These are phyloP conservation scores for Cyathus striatus DNA, from an alignment of 768 basidiomycete genomes.

Conservation along the genomic window DNA sequence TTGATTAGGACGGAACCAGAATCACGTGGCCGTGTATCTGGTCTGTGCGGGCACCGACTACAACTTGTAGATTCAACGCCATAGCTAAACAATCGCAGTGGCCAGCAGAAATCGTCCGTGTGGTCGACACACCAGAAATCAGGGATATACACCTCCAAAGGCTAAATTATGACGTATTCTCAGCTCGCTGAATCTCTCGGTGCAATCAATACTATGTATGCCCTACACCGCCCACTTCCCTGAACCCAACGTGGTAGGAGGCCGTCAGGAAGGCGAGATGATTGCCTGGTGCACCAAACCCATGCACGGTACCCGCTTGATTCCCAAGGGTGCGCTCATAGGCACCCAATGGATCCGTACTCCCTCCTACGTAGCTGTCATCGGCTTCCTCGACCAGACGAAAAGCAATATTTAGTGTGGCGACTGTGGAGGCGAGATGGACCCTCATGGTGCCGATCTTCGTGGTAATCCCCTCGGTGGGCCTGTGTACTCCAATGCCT, in stretches of 20 bases:
- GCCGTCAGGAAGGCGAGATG: too few species aligned
- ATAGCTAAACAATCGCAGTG: too few species aligned
- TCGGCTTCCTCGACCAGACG: constrained; percentile 62
- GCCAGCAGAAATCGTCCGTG: too few species aligned
- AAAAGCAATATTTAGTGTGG: constrained; percentile 42
- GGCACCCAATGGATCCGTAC: constrained; percentile 65
- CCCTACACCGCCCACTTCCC: constrained; percentile 32
- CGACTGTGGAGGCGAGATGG: constrained; percentile 76
- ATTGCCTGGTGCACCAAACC: too few species aligned
- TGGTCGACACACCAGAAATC: too few species aligned
- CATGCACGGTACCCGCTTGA: constrained; percentile 69
- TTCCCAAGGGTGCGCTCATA: constrained; percentile 70
- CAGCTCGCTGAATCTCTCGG: constrained; percentile 37
- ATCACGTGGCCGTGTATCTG: too few species aligned
- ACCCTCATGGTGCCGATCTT: constrained; percentile 71
- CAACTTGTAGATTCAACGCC: too few species aligned
- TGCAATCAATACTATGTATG: constrained; percentile 30
- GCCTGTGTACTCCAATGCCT: constrained; percentile 58
- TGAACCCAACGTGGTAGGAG: too few species aligned
- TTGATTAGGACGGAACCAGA: too few species aligned
- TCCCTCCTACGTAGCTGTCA: constrained; percentile 52
- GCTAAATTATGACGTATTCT: constrained; percentile 32
- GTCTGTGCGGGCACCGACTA: too few species aligned
- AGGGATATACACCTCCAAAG: constrained; percentile 39
- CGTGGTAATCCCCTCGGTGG: constrained; percentile 78